Percentiles rank a stretch among this genome's conserved stretches.
Evolutionary conservation across 2,329 filamentous ascomycete genomes (phyloP).

Genomic region (Metarhizium sp.): DNA sequence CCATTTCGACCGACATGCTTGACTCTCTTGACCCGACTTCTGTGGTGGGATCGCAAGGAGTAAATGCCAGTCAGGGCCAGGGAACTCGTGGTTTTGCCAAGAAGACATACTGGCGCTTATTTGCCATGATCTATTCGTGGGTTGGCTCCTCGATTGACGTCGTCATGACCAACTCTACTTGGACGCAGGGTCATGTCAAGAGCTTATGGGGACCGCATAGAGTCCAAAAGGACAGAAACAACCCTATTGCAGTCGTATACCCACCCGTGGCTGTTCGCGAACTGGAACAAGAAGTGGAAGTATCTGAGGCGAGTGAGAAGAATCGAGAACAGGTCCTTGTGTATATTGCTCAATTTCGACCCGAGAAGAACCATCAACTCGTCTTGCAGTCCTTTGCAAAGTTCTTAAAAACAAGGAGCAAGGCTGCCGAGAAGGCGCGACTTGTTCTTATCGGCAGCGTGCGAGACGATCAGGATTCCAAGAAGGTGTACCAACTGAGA

Average conservation of each 20-base stretch:
- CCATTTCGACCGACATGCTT: constrained; percentile 97
- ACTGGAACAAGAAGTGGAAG: constrained; percentile 63
- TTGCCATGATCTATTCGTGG: constrained; percentile 72
- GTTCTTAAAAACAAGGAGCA: constrained; percentile 50
- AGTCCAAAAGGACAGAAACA: constrained; percentile 31
- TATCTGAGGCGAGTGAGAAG: constrained; percentile 60
- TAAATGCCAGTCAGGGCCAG: constrained; percentile 74
- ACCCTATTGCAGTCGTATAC: constrained; percentile 69
- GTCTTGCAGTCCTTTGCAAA: constrained; percentile 77
- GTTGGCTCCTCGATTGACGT: constrained; percentile 80
- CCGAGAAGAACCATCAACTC: constrained; percentile 90
- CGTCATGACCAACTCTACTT: constrained; percentile 95
- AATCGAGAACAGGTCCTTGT: constrained; percentile 64
- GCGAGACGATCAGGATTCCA: constrained; percentile 72
- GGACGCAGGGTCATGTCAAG: constrained; percentile 80
- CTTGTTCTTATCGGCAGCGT: constrained; percentile 87
- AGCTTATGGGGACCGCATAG: constrained; percentile 64
- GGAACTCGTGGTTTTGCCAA: constrained; percentile 65
- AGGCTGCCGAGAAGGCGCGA: constrained; percentile 46
- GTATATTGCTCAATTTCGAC: constrained; percentile 95
- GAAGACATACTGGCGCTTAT: constrained; percentile 75
- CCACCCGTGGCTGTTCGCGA: constrained; percentile 87
- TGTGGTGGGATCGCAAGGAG: constrained; percentile 51
- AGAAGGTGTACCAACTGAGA: constrained; percentile 78
- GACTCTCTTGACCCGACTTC: constrained; percentile 61